Base-by-base conservation (phyloP, 164 flowering plant genomes). In the Liquidambar formosana region DNA sequence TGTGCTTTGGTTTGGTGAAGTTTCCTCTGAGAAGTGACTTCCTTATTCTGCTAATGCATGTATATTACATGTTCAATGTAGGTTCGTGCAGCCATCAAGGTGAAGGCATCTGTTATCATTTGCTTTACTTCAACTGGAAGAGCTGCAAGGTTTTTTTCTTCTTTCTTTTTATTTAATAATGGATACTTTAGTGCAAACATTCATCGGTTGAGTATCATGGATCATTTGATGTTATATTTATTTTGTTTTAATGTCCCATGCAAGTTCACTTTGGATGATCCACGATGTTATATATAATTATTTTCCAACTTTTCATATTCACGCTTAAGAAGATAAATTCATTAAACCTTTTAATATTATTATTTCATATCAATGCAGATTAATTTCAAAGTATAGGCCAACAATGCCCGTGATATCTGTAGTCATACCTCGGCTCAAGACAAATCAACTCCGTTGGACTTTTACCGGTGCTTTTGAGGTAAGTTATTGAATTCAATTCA, bases 41-140 rank as follows among this genome's bases (percentile, higher is more conserved):
- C 23, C 12, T 25, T n/a, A 1, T 47, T 25, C 61, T 23, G 27
- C 49, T 10, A 48, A 44, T 18, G 18, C 26, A 13, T 13, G 23
- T 45, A n/a, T 8, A 25, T 18, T 10, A 26, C 51, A 18, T 33
- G 12, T 10, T 33, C 33, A 62, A 57, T 49, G 0, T 44, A 84
- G 90, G 88, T 85, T 10, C 83, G 91, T 52, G 86, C 91, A 62
- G 92, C 89, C 75, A 83, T 86, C 57, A 86, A 82, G 77, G 92
- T 88, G 63, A 88, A 82, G 68, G 93, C 93, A 46, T 88, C 93
- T 26, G 83, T 81, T 23, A 88, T 88, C 47, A 79, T 88, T 21
- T 88, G 92, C 71, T 86, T 88, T 77, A 86, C 90, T 69, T 84
- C 91, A 28, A 73, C 87, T 2, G 92, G 90, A 66, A 76, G 87